These are phyloP conservation scores for Leptographium lundbergii DNA, from an alignment of 2,329 filamentous ascomycete genomes.

Conservation along the genomic window DNA sequence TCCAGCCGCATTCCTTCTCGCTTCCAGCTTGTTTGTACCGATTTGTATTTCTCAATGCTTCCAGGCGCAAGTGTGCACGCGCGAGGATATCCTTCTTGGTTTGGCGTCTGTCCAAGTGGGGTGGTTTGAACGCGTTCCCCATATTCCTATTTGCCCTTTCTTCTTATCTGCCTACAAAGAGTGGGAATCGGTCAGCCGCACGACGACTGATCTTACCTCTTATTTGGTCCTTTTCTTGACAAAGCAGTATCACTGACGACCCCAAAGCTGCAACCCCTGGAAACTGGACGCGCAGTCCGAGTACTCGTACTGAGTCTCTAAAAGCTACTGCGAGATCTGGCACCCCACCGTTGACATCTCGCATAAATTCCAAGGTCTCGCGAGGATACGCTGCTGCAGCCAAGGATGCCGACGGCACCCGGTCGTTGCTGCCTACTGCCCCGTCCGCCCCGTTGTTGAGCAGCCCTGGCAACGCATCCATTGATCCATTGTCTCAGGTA, in stretches of 20 bases:
- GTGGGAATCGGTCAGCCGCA: neutral
- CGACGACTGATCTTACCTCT: neutral
- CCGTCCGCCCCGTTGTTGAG: conserved; percentile 2
- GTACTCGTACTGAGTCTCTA: neutral
- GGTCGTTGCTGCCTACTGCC: neutral
- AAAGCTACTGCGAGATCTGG: neutral
- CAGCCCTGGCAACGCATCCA: conserved; percentile 10
- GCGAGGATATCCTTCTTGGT: neutral
- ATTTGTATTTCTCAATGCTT: neutral
- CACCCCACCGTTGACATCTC: neutral
- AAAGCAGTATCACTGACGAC: neutral
- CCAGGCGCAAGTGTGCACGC: neutral
- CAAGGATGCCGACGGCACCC: neutral
- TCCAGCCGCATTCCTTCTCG: neutral
- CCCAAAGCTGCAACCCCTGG: neutral
- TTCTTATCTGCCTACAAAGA: neutral
- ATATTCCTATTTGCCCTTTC: neutral
- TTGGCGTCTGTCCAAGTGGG: neutral
- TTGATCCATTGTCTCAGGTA: conserved; percentile 20
- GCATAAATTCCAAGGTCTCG: neutral
- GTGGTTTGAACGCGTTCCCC: neutral
- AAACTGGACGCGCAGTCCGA: neutral
- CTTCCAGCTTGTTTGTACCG: too few relatives aligned
- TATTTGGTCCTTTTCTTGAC: neutral
- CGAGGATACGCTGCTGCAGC: neutral